Evolutionary conservation across 139 green algal genomes (phyloP), one percentile per base, ranked within the genome.

Genomic region (Chlamydomonas sp.): DNA sequence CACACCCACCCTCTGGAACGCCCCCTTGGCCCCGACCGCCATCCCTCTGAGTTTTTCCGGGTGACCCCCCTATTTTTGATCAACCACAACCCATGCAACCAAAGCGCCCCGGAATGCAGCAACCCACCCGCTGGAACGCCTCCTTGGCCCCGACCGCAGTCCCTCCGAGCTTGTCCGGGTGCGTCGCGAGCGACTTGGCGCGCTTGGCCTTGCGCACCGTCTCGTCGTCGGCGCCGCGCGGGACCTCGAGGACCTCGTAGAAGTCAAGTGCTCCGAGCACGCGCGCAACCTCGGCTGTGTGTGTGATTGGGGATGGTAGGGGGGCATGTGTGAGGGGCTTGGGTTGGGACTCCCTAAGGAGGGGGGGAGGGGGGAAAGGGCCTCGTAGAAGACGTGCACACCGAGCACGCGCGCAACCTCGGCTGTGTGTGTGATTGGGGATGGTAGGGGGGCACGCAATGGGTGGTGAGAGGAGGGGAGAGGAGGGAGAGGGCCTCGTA

Each of bases 111-210:
- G n/a, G n/a, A n/a, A n/a, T n/a, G n/a, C n/a, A n/a, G n/a, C n/a
- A n/a, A n/a, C n/a, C n/a, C n/a, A 71, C 65, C 26, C 47, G 24
- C 30, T 71, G 65, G 29, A 71, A 71, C 26, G 65, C 65, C 30
- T 71, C 65, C 47, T 71, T 71, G 26, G 65, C 65, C 5, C 65
- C 65, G 4, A 16, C 38, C 47, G 65, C 65, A 30, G 13, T 28
- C 29, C 30, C 43, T 5, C 43, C 43, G 16, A 57, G 36, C 37
- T 71, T 71, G 47, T 71, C 65, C 30, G 65, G 65, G 38, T 71
- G 65, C 30, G 65, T 71, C 5, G 43, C 43, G n/a, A 71, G 47
- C 26, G 26, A 48, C 65, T 62, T 61, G 28, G 31, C 8, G 26
- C 47, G 43, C 30, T 71, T 71, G 29, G 65, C 65, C 3, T 30